Evolutionary conservation across 257 asterid genomes (phyloP).

Genomic region (Plantago elongata): DNA sequence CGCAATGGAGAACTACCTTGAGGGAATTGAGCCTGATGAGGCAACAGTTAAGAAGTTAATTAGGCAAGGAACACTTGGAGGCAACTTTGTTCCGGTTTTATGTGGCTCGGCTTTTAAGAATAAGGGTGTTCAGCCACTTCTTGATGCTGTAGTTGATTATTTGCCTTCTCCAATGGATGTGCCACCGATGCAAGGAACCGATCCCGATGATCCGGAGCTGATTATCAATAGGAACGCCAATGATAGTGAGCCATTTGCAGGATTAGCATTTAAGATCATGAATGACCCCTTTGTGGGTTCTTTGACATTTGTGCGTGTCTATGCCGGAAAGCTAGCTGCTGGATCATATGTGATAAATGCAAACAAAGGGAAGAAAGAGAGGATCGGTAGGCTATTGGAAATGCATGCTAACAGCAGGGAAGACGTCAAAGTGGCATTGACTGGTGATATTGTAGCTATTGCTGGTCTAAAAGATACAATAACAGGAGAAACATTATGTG

Average conservation of each 20-base stretch:
- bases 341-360: constrained; percentile 83
- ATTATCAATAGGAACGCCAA: constrained; percentile 43
- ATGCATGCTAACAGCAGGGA: constrained; percentile 99
- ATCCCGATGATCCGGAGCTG: constrained; percentile 82
- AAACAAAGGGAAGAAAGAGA: constrained; percentile 89
- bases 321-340: constrained; percentile 78
- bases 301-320: constrained; percentile 82
- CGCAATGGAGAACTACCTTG: constrained; percentile 85
- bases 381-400: constrained; percentile 90
- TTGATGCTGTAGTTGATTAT: constrained; percentile 85
- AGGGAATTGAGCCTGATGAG: constrained; percentile 89
- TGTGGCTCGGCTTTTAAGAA: constrained; percentile 97
- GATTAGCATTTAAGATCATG: constrained; percentile 95
- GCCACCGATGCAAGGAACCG: constrained; percentile 87
- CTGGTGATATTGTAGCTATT: constrained; percentile 94
- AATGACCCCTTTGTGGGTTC: constrained; percentile 89
- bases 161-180: constrained; percentile 87
- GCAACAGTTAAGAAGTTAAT: constrained; percentile 59
- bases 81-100: constrained; percentile 73
- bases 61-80: constrained; percentile 62
- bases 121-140: constrained; percentile 89
- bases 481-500: constrained; percentile 89
- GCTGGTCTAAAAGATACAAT: constrained; percentile 92
- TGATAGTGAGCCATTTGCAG: constrained; percentile 81
- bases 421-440: constrained; percentile 65